A percentile compares a stretch with the other conserved stretches of the same genome.
Conservation (phyloP, 1,284 basidiomycete species). For the Erythrobasidium hasegawianum region DNA sequence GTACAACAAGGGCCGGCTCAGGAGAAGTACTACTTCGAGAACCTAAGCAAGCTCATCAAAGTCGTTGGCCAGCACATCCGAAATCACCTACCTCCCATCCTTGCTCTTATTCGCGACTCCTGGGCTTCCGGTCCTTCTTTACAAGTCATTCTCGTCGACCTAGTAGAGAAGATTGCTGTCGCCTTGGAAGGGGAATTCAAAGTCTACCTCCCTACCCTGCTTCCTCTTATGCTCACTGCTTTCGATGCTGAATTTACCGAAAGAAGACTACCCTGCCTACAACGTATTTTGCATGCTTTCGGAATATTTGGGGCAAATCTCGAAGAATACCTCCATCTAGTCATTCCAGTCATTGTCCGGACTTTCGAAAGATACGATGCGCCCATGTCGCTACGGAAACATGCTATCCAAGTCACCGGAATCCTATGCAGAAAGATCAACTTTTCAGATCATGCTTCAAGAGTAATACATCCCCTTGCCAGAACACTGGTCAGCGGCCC, state of each 20-base stretch:
- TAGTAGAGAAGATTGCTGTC: slow-evolving; percentile 91
- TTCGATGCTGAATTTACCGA: slow-evolving; percentile 81
- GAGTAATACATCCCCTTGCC: slow-evolving; percentile 93
- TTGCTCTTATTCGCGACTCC: slow-evolving; percentile 75
- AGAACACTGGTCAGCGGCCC: slow-evolving; percentile 79
- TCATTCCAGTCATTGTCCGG: slow-evolving; percentile 90
- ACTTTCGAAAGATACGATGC: slow-evolving; percentile 83
- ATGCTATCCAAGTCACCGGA: slow-evolving; percentile 86
- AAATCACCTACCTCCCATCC: slow-evolving; percentile 79
- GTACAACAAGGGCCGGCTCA: slow-evolving; percentile 73
- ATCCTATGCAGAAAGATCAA: slow-evolving; percentile 89
- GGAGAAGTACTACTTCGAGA: slow-evolving; percentile 85
- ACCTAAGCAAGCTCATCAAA: slow-evolving; percentile 89
- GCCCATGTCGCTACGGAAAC: slow-evolving; percentile 70
- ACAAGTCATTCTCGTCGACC: slow-evolving; percentile 85
- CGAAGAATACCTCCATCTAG: slow-evolving; percentile 95
- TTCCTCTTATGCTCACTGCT: slow-evolving; percentile 81
- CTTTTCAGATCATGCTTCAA: slow-evolving; percentile 96
- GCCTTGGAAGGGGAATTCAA: slow-evolving; percentile 98
- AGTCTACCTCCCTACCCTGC: slow-evolving; percentile 86
- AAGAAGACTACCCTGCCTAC: slow-evolving; percentile 55
- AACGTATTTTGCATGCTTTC: slow-evolving; percentile 85
- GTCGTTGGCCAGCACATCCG: slow-evolving; percentile 98
- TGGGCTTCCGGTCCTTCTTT: slow-evolving; percentile 75
- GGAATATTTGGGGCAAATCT: slow-evolving; percentile 93